A percentile compares a stretch with the other conserved stretches of the same genome.
phyloP scores from a whole-genome alignment of 148 eudicot genomes.

The Limonium bicolor region DNA sequence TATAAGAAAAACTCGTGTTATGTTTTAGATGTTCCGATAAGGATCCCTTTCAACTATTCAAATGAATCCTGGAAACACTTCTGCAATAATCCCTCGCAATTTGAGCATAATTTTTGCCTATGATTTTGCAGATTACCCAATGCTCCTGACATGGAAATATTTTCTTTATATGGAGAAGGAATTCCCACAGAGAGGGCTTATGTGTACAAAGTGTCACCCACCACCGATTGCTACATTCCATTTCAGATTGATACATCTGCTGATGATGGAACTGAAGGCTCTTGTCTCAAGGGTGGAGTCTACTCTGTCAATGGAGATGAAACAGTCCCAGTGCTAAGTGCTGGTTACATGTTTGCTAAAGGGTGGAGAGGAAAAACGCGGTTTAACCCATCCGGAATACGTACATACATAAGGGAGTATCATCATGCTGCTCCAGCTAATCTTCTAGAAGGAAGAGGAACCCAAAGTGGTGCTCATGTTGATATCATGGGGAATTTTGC shows the following conservation, averaged over 20 bases:
- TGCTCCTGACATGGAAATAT: slow-evolving; percentile 95
- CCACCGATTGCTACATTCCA: slow-evolving; percentile 73
- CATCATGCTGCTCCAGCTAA: slow-evolving; percentile 88
- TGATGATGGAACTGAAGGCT: no score
- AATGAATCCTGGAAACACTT: no score
- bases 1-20: no score
- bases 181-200: slow-evolving; percentile 89
- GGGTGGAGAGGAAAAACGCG: slow-evolving; percentile 94
- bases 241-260: slow-evolving; percentile 75
- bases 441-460: slow-evolving; percentile 86
- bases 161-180: slow-evolving; percentile 79
- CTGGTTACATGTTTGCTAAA: slow-evolving; percentile 93
- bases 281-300: slow-evolving; percentile 50
- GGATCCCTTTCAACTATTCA: no score
- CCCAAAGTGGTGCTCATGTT: slow-evolving; percentile 93
- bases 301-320: slow-evolving; percentile 74
- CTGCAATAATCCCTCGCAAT: no score
- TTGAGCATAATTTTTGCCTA: no score
- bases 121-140: slow-evolving; percentile 70
- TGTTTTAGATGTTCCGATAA: no score
- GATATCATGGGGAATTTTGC: slow-evolving; percentile 96
- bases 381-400: slow-evolving; percentile 77
- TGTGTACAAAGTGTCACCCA: slow-evolving; percentile 44
- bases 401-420: slow-evolving; percentile 55
- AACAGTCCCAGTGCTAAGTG: slow-evolving; percentile 79